phyloP scores from a whole-genome alignment of 2,329 filamentous ascomycete species.

The Penicillium sp. region DNA sequence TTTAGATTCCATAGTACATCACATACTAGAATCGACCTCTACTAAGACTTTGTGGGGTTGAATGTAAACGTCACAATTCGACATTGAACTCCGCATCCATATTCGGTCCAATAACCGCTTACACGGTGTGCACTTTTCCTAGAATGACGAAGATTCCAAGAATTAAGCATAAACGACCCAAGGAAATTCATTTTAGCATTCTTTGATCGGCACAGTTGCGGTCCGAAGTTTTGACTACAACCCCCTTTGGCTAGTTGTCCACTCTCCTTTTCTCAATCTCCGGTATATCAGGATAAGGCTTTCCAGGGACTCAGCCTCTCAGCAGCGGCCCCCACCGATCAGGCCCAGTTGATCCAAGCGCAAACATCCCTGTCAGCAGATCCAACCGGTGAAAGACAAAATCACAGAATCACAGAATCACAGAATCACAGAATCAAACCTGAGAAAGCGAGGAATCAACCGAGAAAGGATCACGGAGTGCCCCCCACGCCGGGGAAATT shows the following conservation, averaged over 20 bases:
- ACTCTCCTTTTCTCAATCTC: background rate
- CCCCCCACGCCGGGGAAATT: background rate
- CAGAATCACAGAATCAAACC: background rate
- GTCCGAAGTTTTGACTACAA: background rate
- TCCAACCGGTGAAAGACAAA: background rate
- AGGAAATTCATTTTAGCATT: background rate
- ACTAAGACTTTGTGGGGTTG: no score
- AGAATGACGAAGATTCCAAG: background rate
- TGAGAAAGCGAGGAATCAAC: background rate
- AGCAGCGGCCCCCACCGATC: background rate
- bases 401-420: background rate
- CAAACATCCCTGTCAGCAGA: slow-evolving; percentile 9
- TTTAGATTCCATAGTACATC: background rate
- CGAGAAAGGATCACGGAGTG: background rate
- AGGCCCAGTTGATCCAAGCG: slow-evolving; percentile 4
- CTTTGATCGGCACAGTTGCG: background rate
- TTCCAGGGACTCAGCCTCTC: background rate
- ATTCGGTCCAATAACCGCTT: background rate
- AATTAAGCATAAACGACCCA: background rate
- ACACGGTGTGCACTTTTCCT: background rate
- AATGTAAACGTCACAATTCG: background rate
- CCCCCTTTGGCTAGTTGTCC: background rate
- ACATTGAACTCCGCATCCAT: background rate
- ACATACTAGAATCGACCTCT: background rate
- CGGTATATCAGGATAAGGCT: background rate